Base-by-base conservation (phyloP, 2,329 filamentous ascomycete genomes). In the Trichoderma endophyticum region DNA sequence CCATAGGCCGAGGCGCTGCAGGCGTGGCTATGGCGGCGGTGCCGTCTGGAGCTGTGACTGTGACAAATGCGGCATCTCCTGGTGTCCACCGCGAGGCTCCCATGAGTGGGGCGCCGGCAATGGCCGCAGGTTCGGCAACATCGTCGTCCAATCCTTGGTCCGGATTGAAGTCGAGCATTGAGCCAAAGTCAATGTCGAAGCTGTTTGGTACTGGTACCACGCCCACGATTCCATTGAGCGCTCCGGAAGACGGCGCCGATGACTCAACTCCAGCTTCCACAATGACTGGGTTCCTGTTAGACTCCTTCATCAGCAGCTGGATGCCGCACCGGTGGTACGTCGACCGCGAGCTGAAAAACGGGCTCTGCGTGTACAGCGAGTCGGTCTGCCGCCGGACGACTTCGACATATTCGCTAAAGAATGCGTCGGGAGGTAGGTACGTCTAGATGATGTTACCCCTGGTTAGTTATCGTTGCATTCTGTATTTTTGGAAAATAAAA, bases 291-390 rank as follows among this genome's bases (percentile, higher is more conserved):
- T 30, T 61, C 14, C 51, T 51, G 28, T 24, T 28, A 28, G 56
- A 34, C 63, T 63, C 70, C 18, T 43, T 48, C 21, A 86, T 78
- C 4, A 86, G 73, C n/a, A 87, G 75, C 9, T 80, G 75, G 51
- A 85, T 79, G 54, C 81, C 82, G 30, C 83, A 76, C 1, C 74
- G 73, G 71, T 88, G 81, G 72, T 87, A 88, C 12, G 74, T 77
- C 11, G 76, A 73, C 30, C 87, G 83, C 28, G 80, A 74, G 6
- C 78, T 78, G 24, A 60, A 69, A 21, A 72, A 70, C 12, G 48
- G 51, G 34, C 72, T 73, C n/a, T 72, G 72, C 14, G 72, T 62
- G 75, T 87, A 88, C 5, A 88, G 77, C 8, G 75, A 77, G 65
- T 86, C 81, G 72, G 85, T 85, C 6, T 85, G 79, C 3, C 74